These are phyloP conservation scores for Rhizoclosmatium globosum DNA, from an alignment of 192 early-diverging fungal species.

Conservation along the genomic window DNA sequence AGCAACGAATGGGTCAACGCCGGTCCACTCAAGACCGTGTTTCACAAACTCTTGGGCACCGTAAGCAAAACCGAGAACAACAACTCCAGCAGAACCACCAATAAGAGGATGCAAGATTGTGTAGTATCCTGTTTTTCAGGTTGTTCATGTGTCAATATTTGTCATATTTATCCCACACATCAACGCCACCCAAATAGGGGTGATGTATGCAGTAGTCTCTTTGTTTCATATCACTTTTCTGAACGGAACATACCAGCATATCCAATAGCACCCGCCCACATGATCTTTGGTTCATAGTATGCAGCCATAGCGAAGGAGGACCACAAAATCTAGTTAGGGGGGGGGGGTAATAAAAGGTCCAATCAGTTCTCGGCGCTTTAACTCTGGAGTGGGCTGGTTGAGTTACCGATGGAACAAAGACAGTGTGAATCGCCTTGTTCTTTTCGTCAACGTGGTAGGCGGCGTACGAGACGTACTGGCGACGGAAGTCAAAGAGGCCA, in stretches of 20 bases:
- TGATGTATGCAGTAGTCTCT: conserved; percentile 64
- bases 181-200: conserved; percentile 43
- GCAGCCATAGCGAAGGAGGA: too few relatives aligned
- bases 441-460: conserved; percentile 44
- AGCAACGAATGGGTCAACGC: conserved; percentile 26
- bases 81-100: conserved; percentile 24
- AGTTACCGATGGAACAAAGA: conserved; percentile 91
- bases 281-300: too few relatives aligned
- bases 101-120: conserved; percentile 56
- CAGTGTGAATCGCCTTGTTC: conserved; percentile 85
- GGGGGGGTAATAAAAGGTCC: too few relatives aligned
- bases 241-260: too few relatives aligned
- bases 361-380: too few relatives aligned
- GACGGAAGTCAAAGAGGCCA: conserved; percentile 75
- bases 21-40: background rate
- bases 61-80: background rate
- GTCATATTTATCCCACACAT: conserved; percentile 29
- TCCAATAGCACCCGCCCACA: too few relatives aligned
- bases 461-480: conserved; percentile 68
- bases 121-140: conserved; percentile 80
- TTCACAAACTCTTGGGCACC: background rate
- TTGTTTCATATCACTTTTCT: too few relatives aligned
- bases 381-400: conserved; percentile 60
- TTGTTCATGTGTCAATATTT: conserved; percentile 64
- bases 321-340: too few relatives aligned